Percentiles rank a stretch among this genome's conserved stretches.
phyloP scores from a whole-genome alignment of 1,139 yeast genomes.

The Debaryomyces coudertii region DNA sequence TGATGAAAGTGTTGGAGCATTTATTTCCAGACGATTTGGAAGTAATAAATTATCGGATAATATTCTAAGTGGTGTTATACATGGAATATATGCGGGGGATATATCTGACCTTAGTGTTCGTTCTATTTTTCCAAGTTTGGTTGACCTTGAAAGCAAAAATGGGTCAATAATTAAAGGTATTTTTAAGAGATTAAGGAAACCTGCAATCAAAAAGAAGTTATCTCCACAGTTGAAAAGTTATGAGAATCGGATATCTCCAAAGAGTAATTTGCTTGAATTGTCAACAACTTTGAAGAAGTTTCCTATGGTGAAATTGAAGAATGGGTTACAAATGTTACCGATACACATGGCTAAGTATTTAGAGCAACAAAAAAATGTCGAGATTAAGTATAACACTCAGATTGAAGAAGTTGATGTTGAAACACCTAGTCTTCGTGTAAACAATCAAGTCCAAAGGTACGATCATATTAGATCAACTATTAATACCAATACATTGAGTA shows the following conservation, averaged over 20 bases:
- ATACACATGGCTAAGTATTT: conserved; percentile 41
- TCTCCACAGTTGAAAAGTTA: conserved; percentile 30
- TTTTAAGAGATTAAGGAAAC: conserved; percentile 18
- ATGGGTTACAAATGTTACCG: conserved; percentile 61
- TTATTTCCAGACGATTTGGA: conserved; percentile 73
- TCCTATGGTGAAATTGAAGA: conserved; percentile 56
- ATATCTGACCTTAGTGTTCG: conserved; percentile 64
- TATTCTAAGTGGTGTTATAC: conserved; percentile 77
- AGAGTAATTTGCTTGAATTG: conserved; percentile 38
- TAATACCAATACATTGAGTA: conserved; percentile 39
- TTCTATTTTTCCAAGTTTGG: conserved; percentile 56
- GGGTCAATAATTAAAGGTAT: conserved; percentile 58
- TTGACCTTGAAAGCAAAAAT: conserved; percentile 56
- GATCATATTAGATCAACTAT: conserved; percentile 65
- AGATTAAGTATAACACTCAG: conserved; percentile 30
- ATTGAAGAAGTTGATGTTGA: conserved; percentile 25
- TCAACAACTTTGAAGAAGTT: conserved; percentile 40
- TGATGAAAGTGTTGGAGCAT: conserved; percentile 76
- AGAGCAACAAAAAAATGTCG: conserved; percentile 40
- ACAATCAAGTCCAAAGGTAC: conserved; percentile 22
- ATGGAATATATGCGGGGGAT: conserved; percentile 94
- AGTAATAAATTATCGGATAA: conserved; percentile 56
- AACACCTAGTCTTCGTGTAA: conserved; percentile 1
- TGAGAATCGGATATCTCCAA: conserved; percentile 36
- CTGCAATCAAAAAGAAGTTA: conserved; percentile 15